Evolutionary conservation across 2,329 filamentous ascomycete species (phyloP), one percentile per base, ranked within the genome.

Genomic region (Aspergillus japonicus): DNA sequence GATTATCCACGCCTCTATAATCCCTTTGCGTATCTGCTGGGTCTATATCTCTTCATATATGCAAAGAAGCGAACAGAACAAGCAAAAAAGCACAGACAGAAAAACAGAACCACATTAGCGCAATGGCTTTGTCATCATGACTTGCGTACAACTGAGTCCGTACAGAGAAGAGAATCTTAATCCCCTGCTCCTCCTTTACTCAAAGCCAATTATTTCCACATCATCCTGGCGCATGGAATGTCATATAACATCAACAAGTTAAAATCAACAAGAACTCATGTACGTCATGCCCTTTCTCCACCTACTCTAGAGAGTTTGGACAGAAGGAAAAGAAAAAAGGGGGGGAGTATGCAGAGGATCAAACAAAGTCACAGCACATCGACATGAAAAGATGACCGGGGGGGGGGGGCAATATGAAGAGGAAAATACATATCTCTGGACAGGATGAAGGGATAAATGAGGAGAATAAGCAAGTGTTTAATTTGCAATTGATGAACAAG

Each of bases 191-290:
- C 39, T 8, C 12, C 23, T 12, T 4, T 14, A n/a, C 12, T 31
- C 39, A 19, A 23, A 12, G 11, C 33, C 11, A 16, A 5, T 23
- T 11, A 31, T 54, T 29, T 31, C 14, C 48, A 29, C 7, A n/a
- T 26, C 24, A 29, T 50, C 23, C 5, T 23, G 23, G 14, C 48
- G 16, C 55, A 49, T 56, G 14, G 19, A 44, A 21, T 29, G 35
- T 59, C 51, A 47, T 57, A 35, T 62, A 21, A 47, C 47, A 58
- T 57, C 56, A 47, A 53, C 50, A 19, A 54, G n/a, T 19, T n/a
- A 16, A 19, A 19, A 19, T n/a, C 39, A n/a, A 16, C 6, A 16
- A 19, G 39, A 44, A 44, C 6, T 8, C 39, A 19, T 44, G 16
- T 44, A 44, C 16, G 39, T 31, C 52, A 54, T 23, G 23, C 24